Percentiles rank a stretch among this genome's conserved stretches.
Evolutionary conservation across 306 rosid species (phyloP).

Genomic region (Notholithocarpus densiflorus): DNA sequence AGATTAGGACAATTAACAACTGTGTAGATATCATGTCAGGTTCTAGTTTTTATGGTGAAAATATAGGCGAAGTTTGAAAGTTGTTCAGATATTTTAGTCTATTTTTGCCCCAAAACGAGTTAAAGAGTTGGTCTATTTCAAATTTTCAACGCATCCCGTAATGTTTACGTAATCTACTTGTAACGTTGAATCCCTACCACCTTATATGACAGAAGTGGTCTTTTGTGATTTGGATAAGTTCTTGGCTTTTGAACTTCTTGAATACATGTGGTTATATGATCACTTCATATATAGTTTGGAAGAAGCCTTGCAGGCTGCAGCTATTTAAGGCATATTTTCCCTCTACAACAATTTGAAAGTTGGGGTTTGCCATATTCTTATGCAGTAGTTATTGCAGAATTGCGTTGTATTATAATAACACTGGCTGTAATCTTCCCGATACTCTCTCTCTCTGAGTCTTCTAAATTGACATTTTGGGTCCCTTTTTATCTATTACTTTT

Average conservation of each 20-base stretch:
- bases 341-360: background rate
- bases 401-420: background rate
- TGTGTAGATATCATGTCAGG: background rate
- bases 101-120: background rate
- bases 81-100: background rate
- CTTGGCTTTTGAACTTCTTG: background rate
- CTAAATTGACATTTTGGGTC: too few species aligned
- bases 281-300: background rate
- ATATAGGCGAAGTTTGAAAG: background rate
- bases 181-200: background rate
- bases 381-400: background rate
- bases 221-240: background rate
- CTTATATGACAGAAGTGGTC: background rate
- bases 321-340: background rate
- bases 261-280: background rate
- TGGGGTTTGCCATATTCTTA: background rate
- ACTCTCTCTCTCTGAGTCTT: too few species aligned
- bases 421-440: too few species aligned
- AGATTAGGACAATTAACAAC: background rate
- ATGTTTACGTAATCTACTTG: background rate
- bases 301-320: background rate
- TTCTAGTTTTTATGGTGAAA: background rate
- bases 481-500: too few species aligned
- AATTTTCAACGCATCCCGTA: background rate
- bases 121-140: background rate